Percentiles rank a stretch among this genome's conserved stretches.
Evolutionary conservation across 2,329 filamentous ascomycete species (phyloP).

Genomic region (Ophiostoma montium): DNA sequence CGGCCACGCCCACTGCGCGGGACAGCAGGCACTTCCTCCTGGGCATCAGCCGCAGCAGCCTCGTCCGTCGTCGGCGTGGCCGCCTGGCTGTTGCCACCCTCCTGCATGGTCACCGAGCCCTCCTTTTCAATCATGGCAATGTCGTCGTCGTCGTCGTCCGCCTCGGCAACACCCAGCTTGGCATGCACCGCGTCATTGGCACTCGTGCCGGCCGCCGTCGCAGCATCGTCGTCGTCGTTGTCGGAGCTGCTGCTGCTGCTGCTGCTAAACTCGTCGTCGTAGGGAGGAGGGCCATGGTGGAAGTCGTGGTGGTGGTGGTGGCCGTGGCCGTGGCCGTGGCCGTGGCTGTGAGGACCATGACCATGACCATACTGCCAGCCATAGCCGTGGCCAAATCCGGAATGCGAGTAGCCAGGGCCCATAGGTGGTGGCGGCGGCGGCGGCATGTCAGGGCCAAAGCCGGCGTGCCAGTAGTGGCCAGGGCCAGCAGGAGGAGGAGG

Average conservation of each 20-base stretch:
- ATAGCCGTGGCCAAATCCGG: neutral
- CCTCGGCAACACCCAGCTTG: slow-evolving; percentile 1
- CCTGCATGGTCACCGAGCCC: slow-evolving; percentile 14
- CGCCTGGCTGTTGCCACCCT: neutral
- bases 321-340: neutral
- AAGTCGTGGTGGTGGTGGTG: neutral
- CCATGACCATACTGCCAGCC: neutral
- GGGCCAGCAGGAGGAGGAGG: neutral
- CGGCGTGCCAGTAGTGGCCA: neutral
- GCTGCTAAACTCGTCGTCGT: neutral
- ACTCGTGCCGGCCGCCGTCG: slow-evolving; percentile 7
- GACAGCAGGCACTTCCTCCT: neutral
- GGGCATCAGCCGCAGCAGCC: neutral
- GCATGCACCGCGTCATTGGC: slow-evolving; percentile 6
- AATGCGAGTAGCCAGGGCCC: too few species aligned
- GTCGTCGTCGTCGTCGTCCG: slow-evolving; percentile 9
- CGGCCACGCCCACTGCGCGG: neutral
- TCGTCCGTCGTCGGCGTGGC: slow-evolving; percentile 8
- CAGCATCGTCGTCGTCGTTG: slow-evolving; percentile 4
- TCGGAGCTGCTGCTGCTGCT: too few species aligned
- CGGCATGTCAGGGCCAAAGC: neutral
- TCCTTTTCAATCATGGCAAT: slow-evolving; percentile 18
- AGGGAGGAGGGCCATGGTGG: neutral
- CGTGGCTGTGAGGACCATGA: neutral
- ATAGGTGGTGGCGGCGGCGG: neutral